These are phyloP conservation scores for Hypomyces rosellus DNA, from an alignment of 2,329 filamentous ascomycete genomes.

Conservation along the genomic window DNA sequence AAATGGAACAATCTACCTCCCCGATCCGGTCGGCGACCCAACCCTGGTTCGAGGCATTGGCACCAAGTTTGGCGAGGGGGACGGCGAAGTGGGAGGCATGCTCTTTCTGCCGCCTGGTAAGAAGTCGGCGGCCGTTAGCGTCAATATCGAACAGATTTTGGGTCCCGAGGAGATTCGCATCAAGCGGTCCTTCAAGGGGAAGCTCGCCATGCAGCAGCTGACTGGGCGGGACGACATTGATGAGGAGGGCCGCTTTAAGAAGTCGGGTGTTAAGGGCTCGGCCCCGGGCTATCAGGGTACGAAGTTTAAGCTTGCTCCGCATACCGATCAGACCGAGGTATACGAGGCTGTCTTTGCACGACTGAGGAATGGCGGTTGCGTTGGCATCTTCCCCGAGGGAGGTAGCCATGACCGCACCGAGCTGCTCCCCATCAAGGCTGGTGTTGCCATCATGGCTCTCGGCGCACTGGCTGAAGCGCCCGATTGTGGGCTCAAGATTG, in stretches of 20 bases:
- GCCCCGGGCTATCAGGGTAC: constrained; percentile 65
- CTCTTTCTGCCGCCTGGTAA: constrained; percentile 82
- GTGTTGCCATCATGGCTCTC: constrained; percentile 95
- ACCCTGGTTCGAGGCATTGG: constrained; percentile 71
- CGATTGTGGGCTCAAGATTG: constrained; percentile 84
- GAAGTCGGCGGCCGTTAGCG: constrained; percentile 66
- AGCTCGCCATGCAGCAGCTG: constrained; percentile 68
- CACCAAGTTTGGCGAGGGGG: constrained; percentile 69
- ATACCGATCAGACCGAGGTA: constrained; percentile 89
- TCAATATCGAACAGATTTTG: constrained; percentile 76
- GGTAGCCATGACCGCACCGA: constrained; percentile 93
- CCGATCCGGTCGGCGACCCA: constrained; percentile 79
- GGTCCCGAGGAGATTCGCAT: constrained; percentile 75
- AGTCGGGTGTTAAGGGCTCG: constrained; percentile 46
- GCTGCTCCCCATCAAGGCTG: constrained; percentile 86
- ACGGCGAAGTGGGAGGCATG: constrained; percentile 73
- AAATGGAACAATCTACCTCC: constrained; percentile 76
- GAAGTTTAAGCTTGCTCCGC: constrained; percentile 81
- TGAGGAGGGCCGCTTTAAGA: constrained; percentile 56
- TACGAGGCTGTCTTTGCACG: constrained; percentile 89
- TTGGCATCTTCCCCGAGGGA: constrained; percentile 95
- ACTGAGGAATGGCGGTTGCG: constrained; percentile 74
- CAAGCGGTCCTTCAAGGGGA: constrained; percentile 81
- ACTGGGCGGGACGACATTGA: constrained; percentile 72
- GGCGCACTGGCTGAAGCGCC: constrained; percentile 81